These are phyloP conservation scores for Fagus sylvatica DNA, from an alignment of 306 rosid species.

Conservation along the genomic window DNA sequence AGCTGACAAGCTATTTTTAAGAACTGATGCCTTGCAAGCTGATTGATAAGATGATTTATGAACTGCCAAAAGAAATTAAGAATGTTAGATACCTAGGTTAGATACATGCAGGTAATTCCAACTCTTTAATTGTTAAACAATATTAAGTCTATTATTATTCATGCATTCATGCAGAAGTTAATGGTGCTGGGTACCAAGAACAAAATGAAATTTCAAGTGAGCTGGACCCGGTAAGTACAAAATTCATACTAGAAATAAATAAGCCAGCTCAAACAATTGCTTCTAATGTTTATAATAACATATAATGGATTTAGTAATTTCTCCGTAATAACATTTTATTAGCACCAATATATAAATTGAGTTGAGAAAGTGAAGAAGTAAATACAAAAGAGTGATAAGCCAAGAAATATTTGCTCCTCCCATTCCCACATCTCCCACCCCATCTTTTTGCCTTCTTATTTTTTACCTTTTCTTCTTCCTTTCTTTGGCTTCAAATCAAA, in stretches of 20 bases:
- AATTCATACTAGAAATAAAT: not conserved
- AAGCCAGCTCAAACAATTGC: not conserved
- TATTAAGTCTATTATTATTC: not conserved
- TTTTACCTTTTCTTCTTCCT: not conserved
- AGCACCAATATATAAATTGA: not conserved
- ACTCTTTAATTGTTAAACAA: not conserved
- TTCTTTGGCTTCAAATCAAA: not conserved
- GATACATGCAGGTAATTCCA: not conserved
- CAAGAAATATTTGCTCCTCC: not conserved
- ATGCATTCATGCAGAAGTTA: not conserved
- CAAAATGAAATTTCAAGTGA: not conserved
- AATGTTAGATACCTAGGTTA: not conserved
- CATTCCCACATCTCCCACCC: not conserved
- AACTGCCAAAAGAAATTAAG: slow-evolving; percentile 59
- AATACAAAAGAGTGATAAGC: too few species aligned
- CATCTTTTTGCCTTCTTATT: not conserved
- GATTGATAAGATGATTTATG: slow-evolving; percentile 93
- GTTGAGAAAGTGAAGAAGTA: too few species aligned
- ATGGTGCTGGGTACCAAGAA: not conserved
- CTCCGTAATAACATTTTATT: not conserved
- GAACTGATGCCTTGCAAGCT: slow-evolving; percentile 91
- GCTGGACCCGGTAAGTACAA: not conserved
- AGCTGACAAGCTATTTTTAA: slow-evolving; percentile 91
- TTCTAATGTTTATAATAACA: not conserved
- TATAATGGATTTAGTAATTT: not conserved